Conservation (phyloP, 1,139 yeast species). For the Nakaseomyces kungkrabaensis region DNA sequence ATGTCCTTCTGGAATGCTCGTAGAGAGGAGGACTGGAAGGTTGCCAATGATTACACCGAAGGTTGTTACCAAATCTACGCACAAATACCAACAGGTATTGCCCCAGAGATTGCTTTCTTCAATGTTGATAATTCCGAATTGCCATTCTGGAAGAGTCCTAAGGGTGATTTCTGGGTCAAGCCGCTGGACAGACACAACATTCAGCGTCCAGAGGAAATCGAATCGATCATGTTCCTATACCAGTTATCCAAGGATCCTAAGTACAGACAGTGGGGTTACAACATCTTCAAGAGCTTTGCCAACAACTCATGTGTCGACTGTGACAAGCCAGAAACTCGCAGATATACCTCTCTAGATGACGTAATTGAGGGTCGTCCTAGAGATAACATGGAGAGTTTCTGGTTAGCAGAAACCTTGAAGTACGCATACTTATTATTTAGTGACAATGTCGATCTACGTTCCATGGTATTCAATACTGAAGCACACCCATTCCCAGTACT, state of each 20-base stretch:
- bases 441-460: conserved; percentile 52
- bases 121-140: conserved; percentile 12
- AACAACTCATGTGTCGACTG: conserved; percentile 41
- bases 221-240: conserved; percentile 71
- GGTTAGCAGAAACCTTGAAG: conserved; percentile 74
- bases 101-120: conserved; percentile 86
- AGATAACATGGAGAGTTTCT: conserved; percentile 85
- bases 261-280: conserved; percentile 87
- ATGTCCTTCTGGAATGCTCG: conserved; percentile 36
- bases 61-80: conserved; percentile 83
- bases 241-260: conserved; percentile 72
- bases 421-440: conserved; percentile 70
- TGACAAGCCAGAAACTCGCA: conserved; percentile 28
- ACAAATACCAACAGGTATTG: conserved; percentile 59
- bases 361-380: conserved; percentile 45
- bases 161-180: conserved; percentile 57
- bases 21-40: conserved; percentile 47
- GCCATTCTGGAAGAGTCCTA: conserved; percentile 17
- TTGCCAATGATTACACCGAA: conserved; percentile 68
- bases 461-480: conserved; percentile 80
- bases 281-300: conserved; percentile 64
- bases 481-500: conserved; percentile 80
- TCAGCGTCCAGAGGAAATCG: conserved; percentile 93
- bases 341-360: conserved; percentile 61
- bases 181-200: conserved; percentile 69